Base-by-base conservation (phyloP, 805 yeast genomes). In the Candida golubevii region DNA sequence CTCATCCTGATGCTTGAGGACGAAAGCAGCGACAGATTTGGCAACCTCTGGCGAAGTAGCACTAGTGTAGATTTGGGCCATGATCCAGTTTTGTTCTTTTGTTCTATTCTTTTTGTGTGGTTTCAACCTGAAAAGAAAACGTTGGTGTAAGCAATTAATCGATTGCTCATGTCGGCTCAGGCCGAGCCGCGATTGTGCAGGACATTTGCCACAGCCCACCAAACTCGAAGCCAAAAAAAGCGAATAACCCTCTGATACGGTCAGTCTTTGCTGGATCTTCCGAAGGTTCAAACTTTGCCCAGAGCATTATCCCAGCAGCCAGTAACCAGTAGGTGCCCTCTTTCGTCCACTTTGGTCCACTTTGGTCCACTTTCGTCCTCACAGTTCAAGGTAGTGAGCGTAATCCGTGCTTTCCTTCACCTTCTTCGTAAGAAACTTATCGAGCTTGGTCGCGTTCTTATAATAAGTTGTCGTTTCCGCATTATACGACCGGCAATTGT, bases 401-500 rank as follows among this genome's bases (percentile, higher is more conserved):
- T 89, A 93, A 59, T 93, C 99, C 2, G 97, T 96, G 48, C 85
- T 79, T 58, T 93, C 99, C 60, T 84, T 85, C 42, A 93, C 75
- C 63, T 91, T 89, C 28, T 76, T 67, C 57, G 80, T 80, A 69
- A 93, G 78, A 56, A 89, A 90, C 67, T 89, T 91, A 66, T 93
- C 99, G 57, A 93, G 74, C 62, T 91, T 88, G 53, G 82, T 88
- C 15, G 99, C 99, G 66, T 91, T 89, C 65, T 93, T 93, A 72
- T 76, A 93, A 64, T 93, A 93, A 0, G 99, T 90, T 4, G 99
- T 93, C 32, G 85, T 82, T 58, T 93, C 98, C 47, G 91, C 88
- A 61, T 93, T 93, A 69, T 93, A 93, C 40, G 86, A 75, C 44
- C 97, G 78, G 69, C 99, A 93, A 61, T 93, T 93, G 59, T 86